phyloP scores from a whole-genome alignment of 176 grass and related monocot genomes.

The Eragrostis nindensis region DNA sequence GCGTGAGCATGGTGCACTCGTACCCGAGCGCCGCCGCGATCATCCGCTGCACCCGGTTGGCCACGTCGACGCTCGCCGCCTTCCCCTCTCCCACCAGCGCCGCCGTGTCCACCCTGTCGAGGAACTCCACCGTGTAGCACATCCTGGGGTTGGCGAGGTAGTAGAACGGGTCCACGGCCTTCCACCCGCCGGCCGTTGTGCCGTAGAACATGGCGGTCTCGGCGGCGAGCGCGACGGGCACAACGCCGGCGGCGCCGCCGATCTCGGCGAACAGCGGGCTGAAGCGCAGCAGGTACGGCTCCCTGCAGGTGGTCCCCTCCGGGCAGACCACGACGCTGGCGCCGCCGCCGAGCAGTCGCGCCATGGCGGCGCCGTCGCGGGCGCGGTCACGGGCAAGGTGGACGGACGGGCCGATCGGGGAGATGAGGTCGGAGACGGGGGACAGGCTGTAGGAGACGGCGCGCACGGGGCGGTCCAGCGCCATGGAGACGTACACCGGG shows the following conservation, averaged over 20 bases:
- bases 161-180: constrained; percentile 68
- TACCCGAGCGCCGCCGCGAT: constrained; percentile 68
- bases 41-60: constrained; percentile 57
- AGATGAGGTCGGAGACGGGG: constrained; percentile 57
- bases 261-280: constrained; percentile 79
- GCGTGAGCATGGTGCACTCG: constrained; percentile 67
- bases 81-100: neutral
- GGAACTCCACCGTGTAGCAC: constrained; percentile 64
- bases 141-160: constrained; percentile 61
- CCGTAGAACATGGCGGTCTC: constrained; percentile 62
- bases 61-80: constrained; percentile 46
- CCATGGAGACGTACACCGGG: constrained; percentile 75
- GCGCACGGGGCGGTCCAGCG: constrained; percentile 44
- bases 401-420: constrained; percentile 61
- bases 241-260: constrained; percentile 32
- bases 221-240: constrained; percentile 62
- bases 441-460: constrained; percentile 80
- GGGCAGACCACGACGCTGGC: constrained; percentile 66
- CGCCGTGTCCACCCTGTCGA: constrained; percentile 47
- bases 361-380: constrained; percentile 59
- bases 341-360: constrained; percentile 35
- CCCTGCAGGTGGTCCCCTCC: constrained; percentile 74
- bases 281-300: constrained; percentile 78
- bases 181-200: constrained; percentile 68
- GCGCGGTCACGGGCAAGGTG: constrained; percentile 52